Conservation (phyloP, 352 stramenopile genomes). For the Phytopythium litorale region DNA sequence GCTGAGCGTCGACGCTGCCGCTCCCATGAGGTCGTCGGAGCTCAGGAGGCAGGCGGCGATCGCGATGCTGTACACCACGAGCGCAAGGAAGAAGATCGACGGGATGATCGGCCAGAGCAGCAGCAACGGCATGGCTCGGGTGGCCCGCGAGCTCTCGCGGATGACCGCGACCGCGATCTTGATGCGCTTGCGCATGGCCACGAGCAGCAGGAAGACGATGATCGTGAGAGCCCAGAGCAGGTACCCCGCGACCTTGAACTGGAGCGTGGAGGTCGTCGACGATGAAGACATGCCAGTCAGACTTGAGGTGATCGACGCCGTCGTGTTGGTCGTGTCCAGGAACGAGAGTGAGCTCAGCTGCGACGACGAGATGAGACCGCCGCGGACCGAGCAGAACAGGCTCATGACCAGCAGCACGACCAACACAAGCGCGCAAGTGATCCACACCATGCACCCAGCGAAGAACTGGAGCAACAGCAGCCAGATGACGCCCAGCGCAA, state of each 20-base stretch:
- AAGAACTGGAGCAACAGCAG: constrained; percentile 78
- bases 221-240: constrained; percentile 46
- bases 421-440: constrained; percentile 67
- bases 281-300: neutral
- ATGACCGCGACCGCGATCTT: constrained; percentile 71
- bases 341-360: constrained; percentile 37
- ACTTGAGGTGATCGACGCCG: neutral
- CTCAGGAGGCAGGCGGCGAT: constrained; percentile 61
- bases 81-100: constrained; percentile 42
- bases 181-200: constrained; percentile 67
- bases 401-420: constrained; percentile 61
- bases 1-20: neutral
- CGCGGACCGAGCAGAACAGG: constrained; percentile 69
- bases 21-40: constrained; percentile 37
- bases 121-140: constrained; percentile 53
- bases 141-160: constrained; percentile 58
- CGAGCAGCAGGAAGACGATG: constrained; percentile 49
- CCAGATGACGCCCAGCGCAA: constrained; percentile 64
- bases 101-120: constrained; percentile 60
- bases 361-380: constrained; percentile 49
- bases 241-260: constrained; percentile 71
- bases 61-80: constrained; percentile 54
- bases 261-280: constrained; percentile 26
- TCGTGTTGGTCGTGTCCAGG: constrained; percentile 33
- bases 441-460: constrained; percentile 72